phyloP scores from a whole-genome alignment of 345 rosid genomes.

The Combretum micranthum region DNA sequence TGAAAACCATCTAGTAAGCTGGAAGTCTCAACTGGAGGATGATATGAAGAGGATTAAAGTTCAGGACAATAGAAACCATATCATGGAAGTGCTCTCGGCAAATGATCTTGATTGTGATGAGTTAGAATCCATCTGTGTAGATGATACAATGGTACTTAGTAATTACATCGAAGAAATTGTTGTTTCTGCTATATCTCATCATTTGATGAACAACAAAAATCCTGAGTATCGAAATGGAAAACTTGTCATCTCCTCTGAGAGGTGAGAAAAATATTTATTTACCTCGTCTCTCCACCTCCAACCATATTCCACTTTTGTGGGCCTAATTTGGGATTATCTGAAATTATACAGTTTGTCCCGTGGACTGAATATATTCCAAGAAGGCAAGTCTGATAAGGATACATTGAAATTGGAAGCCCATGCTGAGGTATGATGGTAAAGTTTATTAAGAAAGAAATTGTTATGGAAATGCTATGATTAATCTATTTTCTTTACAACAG shows the following conservation, averaged over 20 bases:
- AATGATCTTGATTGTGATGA: conserved; percentile 92
- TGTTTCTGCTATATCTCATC: conserved; percentile 81
- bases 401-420: conserved; percentile 44
- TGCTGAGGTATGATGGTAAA: conserved; percentile 27
- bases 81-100: conserved; percentile 79
- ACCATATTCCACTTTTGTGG: conserved; percentile 4
- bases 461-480: neutral
- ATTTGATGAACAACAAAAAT: conserved; percentile 74
- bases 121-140: conserved; percentile 57
- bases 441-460: conserved; percentile 14
- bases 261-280: conserved; percentile 28
- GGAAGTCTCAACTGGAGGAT: conserved; percentile 87
- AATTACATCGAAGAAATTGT: conserved; percentile 87
- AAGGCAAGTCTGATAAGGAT: conserved; percentile 48
- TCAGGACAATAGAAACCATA: conserved; percentile 82
- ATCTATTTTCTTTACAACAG: conserved; percentile 19
- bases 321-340: neutral
- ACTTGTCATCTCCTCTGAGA: conserved; percentile 66
- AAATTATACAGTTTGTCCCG: conserved; percentile 59
- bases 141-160: conserved; percentile 65
- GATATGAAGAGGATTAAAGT: conserved; percentile 94
- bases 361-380: conserved; percentile 78
- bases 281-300: neutral
- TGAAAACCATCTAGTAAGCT: conserved; percentile 68
- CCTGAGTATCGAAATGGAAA: conserved; percentile 82